Base-by-base conservation (phyloP, 805 yeast species). In the Monosporozyma yasuniensis region DNA sequence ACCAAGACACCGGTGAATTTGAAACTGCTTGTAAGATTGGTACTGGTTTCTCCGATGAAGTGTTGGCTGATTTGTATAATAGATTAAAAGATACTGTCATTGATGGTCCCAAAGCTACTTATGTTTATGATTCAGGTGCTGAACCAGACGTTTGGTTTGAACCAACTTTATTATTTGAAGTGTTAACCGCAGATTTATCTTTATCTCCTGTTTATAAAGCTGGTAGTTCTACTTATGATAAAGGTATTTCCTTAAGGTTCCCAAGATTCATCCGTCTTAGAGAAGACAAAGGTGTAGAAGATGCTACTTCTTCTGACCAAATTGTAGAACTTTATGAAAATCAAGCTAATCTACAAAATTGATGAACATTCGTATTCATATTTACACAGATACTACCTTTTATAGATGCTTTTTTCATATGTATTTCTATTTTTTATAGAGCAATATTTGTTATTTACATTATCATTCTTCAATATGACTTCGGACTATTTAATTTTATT, bases 11-110 rank as follows among this genome's bases (percentile, higher is more conserved):
- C 0, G 98, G 95, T 21, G 97, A 90, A 60, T 88, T 78, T 64
- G 98, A 93, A 66, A 86, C 97, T 0, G 84, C 95, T 41, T 93
- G 99, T 71, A 93, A 93, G 65, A 90, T 95, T 49, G 99, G 99
- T 45, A 93, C 99, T 0, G 99, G 99, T 0, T 93, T 93, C 62
- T 79, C 89, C 39, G 99, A 93, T 56, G 97, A 84, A 55, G 77
- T 81, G 60, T 73, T 93, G 50, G 79, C 79, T 34, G 68, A 68
- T 25, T 65, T 93, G 30, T 73, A 82, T 58, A 77, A 75, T 23
- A 72, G 72, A 46, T 73, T 93, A 51, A 79, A 82, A 41, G 83
- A 87, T 2, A 80, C 88, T 0, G 93, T 81, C 48, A 76, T 80
- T 12, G 61, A 69, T 0, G 70, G 64, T n/a, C 84, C 96, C 2